Base-by-base conservation (phyloP, 345 rosid species). In the Euclidium syriacum region DNA sequence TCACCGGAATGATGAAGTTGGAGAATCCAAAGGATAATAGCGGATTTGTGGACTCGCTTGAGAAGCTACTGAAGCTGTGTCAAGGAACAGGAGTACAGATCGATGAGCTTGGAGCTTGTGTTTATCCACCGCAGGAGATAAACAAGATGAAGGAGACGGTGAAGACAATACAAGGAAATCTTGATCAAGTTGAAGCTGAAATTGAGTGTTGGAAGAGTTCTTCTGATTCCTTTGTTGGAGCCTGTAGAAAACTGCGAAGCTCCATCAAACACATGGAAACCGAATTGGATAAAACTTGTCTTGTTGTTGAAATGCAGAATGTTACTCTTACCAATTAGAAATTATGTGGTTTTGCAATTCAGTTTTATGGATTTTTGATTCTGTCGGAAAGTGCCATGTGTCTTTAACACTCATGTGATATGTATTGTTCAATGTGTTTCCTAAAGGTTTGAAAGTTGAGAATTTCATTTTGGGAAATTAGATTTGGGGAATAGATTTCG, bases 101-200 rank as follows among this genome's bases (percentile, higher is more conserved):
- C 1, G 91, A 89, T 10, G 99, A 92, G 65, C 76, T 89, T 4
- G 95, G 95, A 43, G 94, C 91, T 48, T 87, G 81, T 40, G 85
- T 92, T 51, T 89, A 92, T 64, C 97, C 99, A 0, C 96, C 97
- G 0, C 96, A 89, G 58, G 99, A 92, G 75, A 4, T 77, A 17
- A 41, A 65, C 9, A 78, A 75, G 10, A 85, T 87, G 74, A 73
- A 33, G 50, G 73, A 54, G 6, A 74, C 82, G 10, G 65, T 69
- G 43, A 78, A 64, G 67, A 74, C 77, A 49, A 69, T 92, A 29
- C 66, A 72, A 0, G 68, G 62, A 14, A 52, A 59, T 9, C 58
- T 71, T 3, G 47, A 42, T 32, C 80, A 72, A 65, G 19, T 82
- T 6, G 78, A 71, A 74, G 41, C 34, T 4, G 90, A 80, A 68